phyloP scores from a whole-genome alignment of 1,284 basidiomycete species.

The Puccinia horiana region DNA sequence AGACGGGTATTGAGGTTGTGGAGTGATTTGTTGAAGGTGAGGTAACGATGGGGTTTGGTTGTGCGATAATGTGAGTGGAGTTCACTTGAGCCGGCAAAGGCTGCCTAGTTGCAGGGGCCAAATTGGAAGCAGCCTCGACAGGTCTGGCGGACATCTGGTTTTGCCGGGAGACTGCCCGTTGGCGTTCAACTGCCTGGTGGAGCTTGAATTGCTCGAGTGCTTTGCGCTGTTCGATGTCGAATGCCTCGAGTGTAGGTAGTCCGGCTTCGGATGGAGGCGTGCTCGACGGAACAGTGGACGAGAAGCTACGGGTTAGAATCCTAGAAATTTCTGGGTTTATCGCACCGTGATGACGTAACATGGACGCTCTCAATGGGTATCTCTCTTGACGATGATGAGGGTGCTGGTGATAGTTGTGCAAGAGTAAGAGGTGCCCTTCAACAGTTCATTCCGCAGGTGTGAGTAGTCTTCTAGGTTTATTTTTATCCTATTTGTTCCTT shows the following conservation, averaged over 20 bases:
- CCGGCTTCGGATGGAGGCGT: background rate
- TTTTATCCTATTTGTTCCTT: background rate
- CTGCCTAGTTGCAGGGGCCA: background rate
- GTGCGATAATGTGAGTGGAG: conserved; percentile 7
- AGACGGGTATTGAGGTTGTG: background rate
- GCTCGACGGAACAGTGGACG: background rate
- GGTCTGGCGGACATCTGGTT: conserved; percentile 4
- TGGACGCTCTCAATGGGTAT: background rate
- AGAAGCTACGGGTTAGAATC: background rate
- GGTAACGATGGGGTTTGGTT: background rate
- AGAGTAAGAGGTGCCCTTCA: background rate
- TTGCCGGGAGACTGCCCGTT: conserved; percentile 5
- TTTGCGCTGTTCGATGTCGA: conserved; percentile 5
- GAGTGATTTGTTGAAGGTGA: background rate
- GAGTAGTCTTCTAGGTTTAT: background rate
- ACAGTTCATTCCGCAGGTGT: background rate
- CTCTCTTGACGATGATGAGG: conserved; percentile 1
- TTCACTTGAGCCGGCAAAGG: background rate
- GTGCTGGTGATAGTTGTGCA: background rate
- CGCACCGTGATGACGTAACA: background rate
- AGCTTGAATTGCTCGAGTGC: conserved; percentile 16
- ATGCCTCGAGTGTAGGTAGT: background rate
- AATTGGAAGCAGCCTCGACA: background rate
- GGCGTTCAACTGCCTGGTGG: background rate
- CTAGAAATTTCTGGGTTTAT: background rate